A percentile compares a stretch with the other conserved stretches of the same genome.
Conservation (phyloP, 2,329 filamentous ascomycete genomes). For the Stemphylium beticola region DNA sequence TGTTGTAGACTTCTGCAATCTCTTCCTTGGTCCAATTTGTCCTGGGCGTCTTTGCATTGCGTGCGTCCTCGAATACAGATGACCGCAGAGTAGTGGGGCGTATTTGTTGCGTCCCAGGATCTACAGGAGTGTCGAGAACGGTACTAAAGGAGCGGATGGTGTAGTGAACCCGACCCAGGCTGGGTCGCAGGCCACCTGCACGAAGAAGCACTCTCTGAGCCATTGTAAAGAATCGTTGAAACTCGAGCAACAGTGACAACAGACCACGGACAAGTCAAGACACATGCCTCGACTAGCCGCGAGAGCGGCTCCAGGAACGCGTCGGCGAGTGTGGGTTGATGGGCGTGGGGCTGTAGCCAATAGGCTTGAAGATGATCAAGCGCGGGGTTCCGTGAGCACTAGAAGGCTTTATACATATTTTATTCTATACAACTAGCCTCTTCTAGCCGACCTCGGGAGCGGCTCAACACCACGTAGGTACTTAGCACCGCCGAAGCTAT, state of each 20-base stretch:
- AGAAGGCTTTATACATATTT: not conserved
- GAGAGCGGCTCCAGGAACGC: conserved; percentile 4
- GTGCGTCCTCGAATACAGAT: conserved; percentile 54
- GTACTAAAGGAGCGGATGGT: conserved; percentile 37
- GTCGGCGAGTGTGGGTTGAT: conserved; percentile 6
- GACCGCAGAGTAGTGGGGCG: conserved; percentile 16
- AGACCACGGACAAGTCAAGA: not conserved
- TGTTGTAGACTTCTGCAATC: conserved; percentile 81
- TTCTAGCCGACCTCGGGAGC: not conserved
- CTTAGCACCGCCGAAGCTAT: too few species aligned
- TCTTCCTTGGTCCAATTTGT: conserved; percentile 83
- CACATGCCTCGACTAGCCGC: conserved; percentile 5
- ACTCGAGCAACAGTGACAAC: conserved; percentile 1
- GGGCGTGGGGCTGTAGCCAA: conserved; percentile 11
- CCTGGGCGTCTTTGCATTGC: conserved; percentile 66
- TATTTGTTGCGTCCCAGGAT: conserved; percentile 30
- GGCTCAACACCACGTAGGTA: too few species aligned
- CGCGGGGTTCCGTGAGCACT: conserved; percentile 8
- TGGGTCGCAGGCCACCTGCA: conserved; percentile 1
- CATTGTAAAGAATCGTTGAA: conserved; percentile 4
- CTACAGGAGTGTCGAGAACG: conserved; percentile 38
- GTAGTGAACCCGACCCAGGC: conserved; percentile 1
- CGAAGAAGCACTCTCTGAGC: conserved; percentile 12
- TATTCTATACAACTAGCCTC: not conserved
- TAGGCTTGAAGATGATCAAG: conserved; percentile 2